Evolutionary conservation across 495 filamentous ascomycete species (phyloP).

Genomic region (Xylaria flabelliformis): DNA sequence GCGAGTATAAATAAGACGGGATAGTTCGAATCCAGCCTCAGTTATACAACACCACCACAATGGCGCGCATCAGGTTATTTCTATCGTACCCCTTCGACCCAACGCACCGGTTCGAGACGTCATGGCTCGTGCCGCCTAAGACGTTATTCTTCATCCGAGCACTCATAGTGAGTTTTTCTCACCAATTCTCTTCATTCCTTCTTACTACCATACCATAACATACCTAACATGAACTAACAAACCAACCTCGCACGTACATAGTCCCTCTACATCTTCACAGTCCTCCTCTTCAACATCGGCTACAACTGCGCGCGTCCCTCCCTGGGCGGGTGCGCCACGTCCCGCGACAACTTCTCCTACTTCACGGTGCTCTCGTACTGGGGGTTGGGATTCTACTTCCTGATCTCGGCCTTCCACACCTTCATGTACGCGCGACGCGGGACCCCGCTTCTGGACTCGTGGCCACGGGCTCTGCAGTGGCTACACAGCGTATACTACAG

Average conservation of each 20-base stretch:
- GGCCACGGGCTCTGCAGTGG: conserved; percentile 67
- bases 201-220: too few species aligned
- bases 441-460: conserved; percentile 62
- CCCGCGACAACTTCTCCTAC: conserved; percentile 69
- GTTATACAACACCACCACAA: not conserved
- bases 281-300: conserved; percentile 70
- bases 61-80: not conserved
- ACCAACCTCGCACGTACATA: too few species aligned
- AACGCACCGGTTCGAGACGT: conserved; percentile 72
- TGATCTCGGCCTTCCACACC: conserved; percentile 68
- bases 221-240: too few species aligned
- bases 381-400: conserved; percentile 80
- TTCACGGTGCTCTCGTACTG: conserved; percentile 83
- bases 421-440: conserved; percentile 64
- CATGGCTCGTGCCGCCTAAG: conserved; percentile 74
- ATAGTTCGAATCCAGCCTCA: too few species aligned
- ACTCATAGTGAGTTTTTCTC: conserved; percentile 58
- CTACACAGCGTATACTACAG: conserved; percentile 71
- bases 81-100: conserved; percentile 48
- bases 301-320: conserved; percentile 53
- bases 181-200: not conserved
- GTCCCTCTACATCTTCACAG: conserved; percentile 74
- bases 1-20: too few species aligned
- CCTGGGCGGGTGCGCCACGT: conserved; percentile 40
- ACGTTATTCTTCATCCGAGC: conserved; percentile 64